These are phyloP conservation scores for Cylindrotheca fusiformis DNA, from an alignment of 108 stramenopile genomes.

Conservation along the genomic window DNA sequence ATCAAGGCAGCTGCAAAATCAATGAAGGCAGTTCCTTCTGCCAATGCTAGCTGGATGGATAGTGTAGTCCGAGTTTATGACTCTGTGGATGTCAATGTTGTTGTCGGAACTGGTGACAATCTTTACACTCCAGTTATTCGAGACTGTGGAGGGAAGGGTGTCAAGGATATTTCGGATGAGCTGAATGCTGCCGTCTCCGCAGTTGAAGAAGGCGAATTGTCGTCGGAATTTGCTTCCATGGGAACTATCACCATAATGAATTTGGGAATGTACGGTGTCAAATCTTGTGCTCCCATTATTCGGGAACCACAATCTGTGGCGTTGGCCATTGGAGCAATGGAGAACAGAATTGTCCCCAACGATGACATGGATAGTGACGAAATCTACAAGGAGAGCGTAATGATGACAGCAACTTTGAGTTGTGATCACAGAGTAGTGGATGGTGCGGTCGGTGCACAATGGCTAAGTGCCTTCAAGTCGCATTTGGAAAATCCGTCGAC, in stretches of 20 bases:
- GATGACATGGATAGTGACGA: slow-evolving; percentile 72
- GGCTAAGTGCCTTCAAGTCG: slow-evolving; percentile 89
- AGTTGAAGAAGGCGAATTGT: slow-evolving; percentile 48
- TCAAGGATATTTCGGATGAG: slow-evolving; percentile 85
- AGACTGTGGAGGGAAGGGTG: slow-evolving; percentile 53
- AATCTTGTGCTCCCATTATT: slow-evolving; percentile 97
- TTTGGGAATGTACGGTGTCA: slow-evolving; percentile 99
- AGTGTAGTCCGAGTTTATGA: slow-evolving; percentile 55
- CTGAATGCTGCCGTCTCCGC: slow-evolving; percentile 82
- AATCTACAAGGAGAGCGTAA: slow-evolving; percentile 59
- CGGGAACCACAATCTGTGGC: slow-evolving; percentile 99
- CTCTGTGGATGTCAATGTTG: slow-evolving; percentile 94
- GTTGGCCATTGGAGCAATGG: slow-evolving; percentile 94
- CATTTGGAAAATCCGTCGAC: slow-evolving; percentile 89
- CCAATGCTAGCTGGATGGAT: slow-evolving; percentile 76
- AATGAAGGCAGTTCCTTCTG: slow-evolving; percentile 94
- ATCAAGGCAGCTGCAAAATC: slow-evolving; percentile 96
- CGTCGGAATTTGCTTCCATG: slow-evolving; percentile 28
- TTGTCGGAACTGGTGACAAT: slow-evolving; percentile 98
- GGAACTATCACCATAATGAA: slow-evolving; percentile 97
- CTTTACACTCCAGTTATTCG: slow-evolving; percentile 77
- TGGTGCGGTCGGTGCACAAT: slow-evolving; percentile 92
- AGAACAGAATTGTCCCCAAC: slow-evolving; percentile 78
- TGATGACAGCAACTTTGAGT: slow-evolving; percentile 95
- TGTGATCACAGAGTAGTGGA: slow-evolving; percentile 98